Conservation (phyloP, 352 stramenopile species). For the Phytophthora sojae region DNA sequence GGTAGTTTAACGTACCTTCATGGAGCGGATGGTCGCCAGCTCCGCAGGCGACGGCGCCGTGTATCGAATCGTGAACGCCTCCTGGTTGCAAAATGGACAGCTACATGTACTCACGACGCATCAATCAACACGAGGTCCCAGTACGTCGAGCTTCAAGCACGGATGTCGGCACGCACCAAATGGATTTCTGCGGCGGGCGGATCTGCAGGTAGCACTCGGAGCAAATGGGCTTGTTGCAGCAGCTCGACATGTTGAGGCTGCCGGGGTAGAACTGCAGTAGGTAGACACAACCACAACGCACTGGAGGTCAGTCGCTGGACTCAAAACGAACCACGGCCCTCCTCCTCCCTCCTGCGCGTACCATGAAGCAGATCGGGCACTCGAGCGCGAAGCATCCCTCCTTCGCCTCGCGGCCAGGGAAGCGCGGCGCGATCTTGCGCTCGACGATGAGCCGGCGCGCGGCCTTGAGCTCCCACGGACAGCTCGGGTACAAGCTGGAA, state of each 20-base stretch:
- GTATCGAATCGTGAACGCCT: slow-evolving; percentile 69
- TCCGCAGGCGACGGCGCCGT: slow-evolving; percentile 52
- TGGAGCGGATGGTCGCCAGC: slow-evolving; percentile 51
- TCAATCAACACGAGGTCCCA: slow-evolving; percentile 1
- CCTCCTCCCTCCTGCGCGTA: slow-evolving; percentile 9
- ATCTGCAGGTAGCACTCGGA: slow-evolving; percentile 78
- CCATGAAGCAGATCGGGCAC: slow-evolving; percentile 89
- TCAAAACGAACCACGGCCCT: not conserved
- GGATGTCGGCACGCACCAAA: slow-evolving; percentile 43
- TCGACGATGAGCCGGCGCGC: slow-evolving; percentile 74
- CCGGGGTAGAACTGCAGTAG: slow-evolving; percentile 60
- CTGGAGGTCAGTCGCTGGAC: not conserved
- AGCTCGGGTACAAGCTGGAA: slow-evolving; percentile 74
- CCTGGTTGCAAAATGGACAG: slow-evolving; percentile 85
- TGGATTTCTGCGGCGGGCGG: slow-evolving; percentile 56
- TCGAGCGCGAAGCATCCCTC: slow-evolving; percentile 76
- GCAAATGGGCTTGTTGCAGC: slow-evolving; percentile 80
- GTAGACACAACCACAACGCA: slow-evolving; percentile 1
- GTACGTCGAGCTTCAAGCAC: not conserved
- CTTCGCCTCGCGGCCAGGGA: slow-evolving; percentile 65
- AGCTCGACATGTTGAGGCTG: slow-evolving; percentile 65
- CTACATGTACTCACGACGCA: slow-evolving; percentile 27
- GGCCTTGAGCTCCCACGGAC: slow-evolving; percentile 77
- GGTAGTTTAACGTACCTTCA: slow-evolving; percentile 30
- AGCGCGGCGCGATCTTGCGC: slow-evolving; percentile 77